phyloP scores from a whole-genome alignment of 1,139 yeast genomes.

The Geotrichum histeridarum region DNA sequence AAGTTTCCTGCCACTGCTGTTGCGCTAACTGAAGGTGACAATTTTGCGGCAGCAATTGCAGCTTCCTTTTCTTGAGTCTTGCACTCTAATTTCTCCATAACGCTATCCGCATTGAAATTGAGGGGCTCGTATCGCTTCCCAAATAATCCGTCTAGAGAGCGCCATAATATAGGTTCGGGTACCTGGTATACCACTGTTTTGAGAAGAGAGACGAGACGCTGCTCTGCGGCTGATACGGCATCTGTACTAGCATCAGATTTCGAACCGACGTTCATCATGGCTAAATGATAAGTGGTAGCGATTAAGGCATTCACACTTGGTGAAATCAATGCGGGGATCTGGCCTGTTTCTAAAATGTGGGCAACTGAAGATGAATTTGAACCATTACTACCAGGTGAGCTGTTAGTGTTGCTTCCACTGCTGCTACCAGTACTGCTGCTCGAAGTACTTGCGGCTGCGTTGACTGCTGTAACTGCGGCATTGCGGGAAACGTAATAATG shows the following conservation, averaged over 20 bases:
- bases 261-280: not conserved
- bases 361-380: constrained; percentile 13
- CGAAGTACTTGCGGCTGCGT: not conserved
- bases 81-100: constrained; percentile 2
- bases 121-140: constrained; percentile 20
- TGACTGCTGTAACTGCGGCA: constrained; percentile 8
- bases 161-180: constrained; percentile 26
- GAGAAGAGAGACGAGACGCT: constrained; percentile 13
- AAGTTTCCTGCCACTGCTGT: not conserved
- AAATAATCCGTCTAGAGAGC: constrained; percentile 24
- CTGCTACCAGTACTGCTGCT: not conserved
- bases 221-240: not conserved
- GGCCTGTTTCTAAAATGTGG: constrained; percentile 21
- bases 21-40: not conserved
- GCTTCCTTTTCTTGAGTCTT: constrained; percentile 5
- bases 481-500: constrained; percentile 23
- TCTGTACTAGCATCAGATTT: not conserved
- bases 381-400: not conserved
- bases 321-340: constrained; percentile 24
- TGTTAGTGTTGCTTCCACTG: not conserved
- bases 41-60: not conserved
- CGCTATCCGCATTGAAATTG: constrained; percentile 17
- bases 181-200: constrained; percentile 23
- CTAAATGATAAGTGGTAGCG: constrained; percentile 19
- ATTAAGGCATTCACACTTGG: constrained; percentile 23